phyloP scores from a whole-genome alignment of 176 grass and related monocot genomes.

The Elymus sibiricus region DNA sequence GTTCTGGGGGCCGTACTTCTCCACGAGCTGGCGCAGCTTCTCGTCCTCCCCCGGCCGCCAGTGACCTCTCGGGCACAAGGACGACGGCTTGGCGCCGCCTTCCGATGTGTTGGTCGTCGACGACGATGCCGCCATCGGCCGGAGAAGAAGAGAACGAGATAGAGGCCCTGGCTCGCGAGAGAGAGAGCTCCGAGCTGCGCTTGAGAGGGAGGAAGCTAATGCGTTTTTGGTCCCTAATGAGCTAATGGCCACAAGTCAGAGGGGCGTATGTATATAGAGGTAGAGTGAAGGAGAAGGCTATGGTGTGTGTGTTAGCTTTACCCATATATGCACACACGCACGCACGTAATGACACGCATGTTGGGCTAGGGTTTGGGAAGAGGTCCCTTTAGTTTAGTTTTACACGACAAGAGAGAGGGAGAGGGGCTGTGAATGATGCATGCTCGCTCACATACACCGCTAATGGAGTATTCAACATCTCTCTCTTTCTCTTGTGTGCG shows the following conservation, averaged over 20 bases:
- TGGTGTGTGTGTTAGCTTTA: slow-evolving; percentile 1
- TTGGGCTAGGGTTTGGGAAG: slow-evolving; percentile 32
- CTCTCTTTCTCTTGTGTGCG: background rate
- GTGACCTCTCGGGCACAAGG: slow-evolving; percentile 67
- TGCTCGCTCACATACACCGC: background rate
- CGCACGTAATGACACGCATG: slow-evolving; percentile 8
- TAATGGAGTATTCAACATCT: background rate
- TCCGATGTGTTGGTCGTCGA: slow-evolving; percentile 59
- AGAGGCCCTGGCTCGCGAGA: background rate
- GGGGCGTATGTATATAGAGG: background rate
- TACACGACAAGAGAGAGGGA: slow-evolving; percentile 47
- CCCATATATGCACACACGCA: background rate
- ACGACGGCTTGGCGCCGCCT: slow-evolving; percentile 37
- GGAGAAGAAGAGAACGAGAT: background rate
- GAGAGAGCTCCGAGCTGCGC: background rate
- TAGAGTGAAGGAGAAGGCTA: slow-evolving; percentile 23
- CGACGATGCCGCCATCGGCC: slow-evolving; percentile 45
- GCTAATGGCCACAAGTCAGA: slow-evolving; percentile 13
- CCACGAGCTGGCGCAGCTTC: slow-evolving; percentile 66
- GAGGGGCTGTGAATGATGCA: background rate
- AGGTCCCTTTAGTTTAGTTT: slow-evolving; percentile 71
- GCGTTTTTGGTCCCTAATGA: background rate
- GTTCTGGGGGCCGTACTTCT: slow-evolving; percentile 89
- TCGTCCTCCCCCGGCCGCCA: slow-evolving; percentile 89
- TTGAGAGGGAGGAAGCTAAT: background rate